Conservation (phyloP, 805 yeast genomes). For the Wickerhamiella azyma region DNA sequence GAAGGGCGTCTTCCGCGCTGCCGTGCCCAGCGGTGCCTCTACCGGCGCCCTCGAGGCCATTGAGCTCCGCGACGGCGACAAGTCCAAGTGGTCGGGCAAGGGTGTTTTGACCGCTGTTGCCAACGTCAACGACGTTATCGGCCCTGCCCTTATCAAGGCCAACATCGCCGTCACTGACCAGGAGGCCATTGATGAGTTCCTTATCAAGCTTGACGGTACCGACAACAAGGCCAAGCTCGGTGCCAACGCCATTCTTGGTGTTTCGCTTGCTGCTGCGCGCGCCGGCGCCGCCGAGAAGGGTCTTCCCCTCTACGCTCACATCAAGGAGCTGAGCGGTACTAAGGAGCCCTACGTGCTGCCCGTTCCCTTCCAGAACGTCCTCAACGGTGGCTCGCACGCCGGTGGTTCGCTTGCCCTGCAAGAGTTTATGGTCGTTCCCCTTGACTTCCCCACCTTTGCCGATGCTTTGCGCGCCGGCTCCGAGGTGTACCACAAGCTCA, state of each 20-base stretch:
- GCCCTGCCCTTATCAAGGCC: slow-evolving; percentile 80
- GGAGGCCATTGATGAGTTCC: slow-evolving; percentile 73
- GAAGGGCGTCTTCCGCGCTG: slow-evolving; percentile 88
- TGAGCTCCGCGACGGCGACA: slow-evolving; percentile 97
- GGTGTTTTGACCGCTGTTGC: slow-evolving; percentile 96
- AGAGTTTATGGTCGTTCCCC: slow-evolving; percentile 98
- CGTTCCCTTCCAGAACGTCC: slow-evolving; percentile 96
- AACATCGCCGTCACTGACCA: slow-evolving; percentile 78
- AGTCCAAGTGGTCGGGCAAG: slow-evolving; percentile 95
- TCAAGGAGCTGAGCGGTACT: slow-evolving; percentile 67
- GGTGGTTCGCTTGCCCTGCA: slow-evolving; percentile 99
- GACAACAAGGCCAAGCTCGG: slow-evolving; percentile 95
- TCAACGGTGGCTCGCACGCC: slow-evolving; percentile 99
- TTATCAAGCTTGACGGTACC: slow-evolving; percentile 83
- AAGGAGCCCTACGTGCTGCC: slow-evolving; percentile 84
- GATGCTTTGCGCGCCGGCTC: slow-evolving; percentile 96
- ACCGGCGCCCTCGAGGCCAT: slow-evolving; percentile 98
- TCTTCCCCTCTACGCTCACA: slow-evolving; percentile 86
- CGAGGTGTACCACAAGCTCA: slow-evolving; percentile 95
- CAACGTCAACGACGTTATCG: slow-evolving; percentile 89
- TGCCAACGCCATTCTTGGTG: slow-evolving; percentile 98
- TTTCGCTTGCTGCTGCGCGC: slow-evolving; percentile 90
- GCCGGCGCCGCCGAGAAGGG: slow-evolving; percentile 96
- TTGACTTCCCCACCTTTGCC: slow-evolving; percentile 76
- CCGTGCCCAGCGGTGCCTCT: slow-evolving; percentile 99